Evolutionary conservation across 352 stramenopile species (phyloP), one percentile per base, ranked within the genome.

Genomic region (Globisporangium nagaii): DNA sequence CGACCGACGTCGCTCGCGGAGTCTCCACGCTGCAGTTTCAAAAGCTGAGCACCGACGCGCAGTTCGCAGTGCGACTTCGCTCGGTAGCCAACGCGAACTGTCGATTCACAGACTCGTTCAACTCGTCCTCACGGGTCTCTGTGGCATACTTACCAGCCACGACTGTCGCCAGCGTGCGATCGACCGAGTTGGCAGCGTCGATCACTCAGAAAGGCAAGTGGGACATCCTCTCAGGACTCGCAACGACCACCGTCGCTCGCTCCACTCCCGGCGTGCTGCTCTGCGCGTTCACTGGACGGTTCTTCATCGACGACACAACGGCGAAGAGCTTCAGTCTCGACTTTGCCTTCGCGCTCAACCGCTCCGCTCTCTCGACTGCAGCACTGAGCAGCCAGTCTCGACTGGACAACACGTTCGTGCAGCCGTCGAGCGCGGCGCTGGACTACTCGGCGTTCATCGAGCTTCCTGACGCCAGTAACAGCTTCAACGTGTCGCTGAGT

Each of bases 251-350:
- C 5, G 35, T 71, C 12, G 22, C 63, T 6, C 51, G 60, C 46
- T 36, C 58, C 32, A 42, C 48, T 10, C 39, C 27, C n/a, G 75
- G 75, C 4, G 66, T 86, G 30, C 25, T 84, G 9, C 20, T 86
- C 22, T 66, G 63, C 9, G 66, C 65, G 2, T 86, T 84, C 51
- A 80, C 65, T 0, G 73, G 73, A 6, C 65, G 75, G 32, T 71
- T 86, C 49, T 79, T 82, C 28, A 48, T 80, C 20, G 73, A 86
- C 27, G 77, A 84, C 25, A 56, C 41, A 19, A 60, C 62, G 1
- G 62, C 72, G 6, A 84, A 78, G 48, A 60, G 50, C 0, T 86
- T 86, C 58, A 63, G 53, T 11, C 58, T 86, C 11, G 75, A 80
- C 58, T 48, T 84, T 10, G 70, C 58, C 2, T 73, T 82, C 50